Evolutionary conservation across 192 early-diverging fungal genomes (phyloP).

Genomic region (Lobulomyces angularis): DNA sequence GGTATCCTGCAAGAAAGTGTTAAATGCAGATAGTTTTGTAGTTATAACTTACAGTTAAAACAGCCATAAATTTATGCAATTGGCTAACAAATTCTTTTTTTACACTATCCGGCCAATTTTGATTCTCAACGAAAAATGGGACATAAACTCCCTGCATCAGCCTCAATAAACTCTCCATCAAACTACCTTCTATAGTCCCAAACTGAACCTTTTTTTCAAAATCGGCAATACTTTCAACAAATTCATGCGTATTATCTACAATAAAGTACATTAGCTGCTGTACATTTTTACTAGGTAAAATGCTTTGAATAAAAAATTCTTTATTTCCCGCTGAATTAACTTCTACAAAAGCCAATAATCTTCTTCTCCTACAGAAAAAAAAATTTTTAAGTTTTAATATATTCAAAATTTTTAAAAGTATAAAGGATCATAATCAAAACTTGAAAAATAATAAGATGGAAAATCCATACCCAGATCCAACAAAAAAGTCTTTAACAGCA

Average conservation of each 20-base stretch:
- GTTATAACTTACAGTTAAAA: conserved; percentile 44
- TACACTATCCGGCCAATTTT: conserved; percentile 47
- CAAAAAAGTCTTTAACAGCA: too few relatives aligned
- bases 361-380: too few relatives aligned
- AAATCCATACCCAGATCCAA: too few relatives aligned
- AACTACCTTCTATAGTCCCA: conserved; percentile 29
- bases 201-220: conserved; percentile 41
- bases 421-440: too few relatives aligned
- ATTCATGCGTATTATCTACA: not conserved
- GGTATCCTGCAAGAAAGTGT: conserved; percentile 41
- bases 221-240: not conserved
- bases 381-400: too few relatives aligned
- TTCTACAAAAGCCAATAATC: too few relatives aligned
- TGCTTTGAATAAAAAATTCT: too few relatives aligned
- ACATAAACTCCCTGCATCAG: conserved; percentile 48
- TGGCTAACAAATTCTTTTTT: conserved; percentile 28
- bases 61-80: conserved; percentile 1
- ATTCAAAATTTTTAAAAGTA: too few relatives aligned
- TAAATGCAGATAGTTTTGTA: conserved; percentile 25
- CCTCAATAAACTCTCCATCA: conserved; percentile 36
- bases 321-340: too few relatives aligned
- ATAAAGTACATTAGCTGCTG: conserved; percentile 6
- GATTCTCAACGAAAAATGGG: conserved; percentile 45
- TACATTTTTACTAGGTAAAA: too few relatives aligned
- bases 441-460: too few relatives aligned